These are phyloP conservation scores for Astrocystis sublimbata DNA, from an alignment of 495 filamentous ascomycete genomes.

Conservation along the genomic window DNA sequence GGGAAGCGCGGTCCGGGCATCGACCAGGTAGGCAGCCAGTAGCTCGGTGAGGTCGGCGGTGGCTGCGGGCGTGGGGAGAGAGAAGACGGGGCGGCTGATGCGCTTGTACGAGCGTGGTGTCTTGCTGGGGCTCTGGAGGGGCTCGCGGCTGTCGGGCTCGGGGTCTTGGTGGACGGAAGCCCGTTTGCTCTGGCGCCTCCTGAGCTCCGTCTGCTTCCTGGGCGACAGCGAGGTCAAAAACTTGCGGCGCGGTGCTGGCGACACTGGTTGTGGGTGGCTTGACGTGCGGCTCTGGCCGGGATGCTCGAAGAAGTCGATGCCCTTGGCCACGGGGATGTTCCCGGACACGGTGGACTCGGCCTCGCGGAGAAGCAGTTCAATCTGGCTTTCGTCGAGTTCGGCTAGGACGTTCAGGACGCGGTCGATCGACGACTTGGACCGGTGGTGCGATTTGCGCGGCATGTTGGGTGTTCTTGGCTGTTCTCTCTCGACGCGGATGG, in stretches of 20 bases:
- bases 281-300: not conserved
- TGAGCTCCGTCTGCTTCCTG: conserved; percentile 36
- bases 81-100: conserved; percentile 37
- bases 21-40: conserved; percentile 33
- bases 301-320: conserved; percentile 38
- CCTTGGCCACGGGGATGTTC: conserved; percentile 40
- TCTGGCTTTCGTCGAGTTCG: conserved; percentile 38
- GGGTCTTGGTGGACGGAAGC: conserved; percentile 23
- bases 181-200: conserved; percentile 39
- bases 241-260: conserved; percentile 22
- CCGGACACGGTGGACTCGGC: conserved; percentile 40
- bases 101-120: conserved; percentile 37
- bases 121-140: conserved; percentile 22
- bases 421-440: conserved; percentile 41
- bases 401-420: conserved; percentile 41
- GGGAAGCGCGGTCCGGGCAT: conserved; percentile 19
- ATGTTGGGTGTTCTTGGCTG: conserved; percentile 19
- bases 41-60: conserved; percentile 37
- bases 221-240: conserved; percentile 33
- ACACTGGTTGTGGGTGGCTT: not conserved
- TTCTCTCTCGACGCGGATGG: not conserved
- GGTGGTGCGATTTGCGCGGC: conserved; percentile 35
- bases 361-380: conserved; percentile 38
- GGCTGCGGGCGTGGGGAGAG: conserved; percentile 29
- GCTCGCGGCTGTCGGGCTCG: conserved; percentile 2